phyloP scores from a whole-genome alignment of 495 filamentous ascomycete species.

The Astrothelium subdiscretum region DNA sequence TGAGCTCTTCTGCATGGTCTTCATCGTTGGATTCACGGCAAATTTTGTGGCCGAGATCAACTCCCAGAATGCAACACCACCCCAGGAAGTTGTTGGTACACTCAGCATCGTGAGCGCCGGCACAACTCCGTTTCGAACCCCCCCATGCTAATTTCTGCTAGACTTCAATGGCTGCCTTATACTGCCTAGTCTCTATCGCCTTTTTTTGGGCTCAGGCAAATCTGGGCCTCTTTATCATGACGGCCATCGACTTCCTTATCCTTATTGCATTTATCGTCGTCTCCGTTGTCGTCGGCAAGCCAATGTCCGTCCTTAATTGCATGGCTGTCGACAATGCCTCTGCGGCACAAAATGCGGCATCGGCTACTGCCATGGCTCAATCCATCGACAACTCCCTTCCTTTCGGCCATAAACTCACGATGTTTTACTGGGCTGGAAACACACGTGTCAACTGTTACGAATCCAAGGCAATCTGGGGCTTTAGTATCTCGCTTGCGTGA shows the following conservation, averaged over 20 bases:
- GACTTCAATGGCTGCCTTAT: conserved; percentile 66
- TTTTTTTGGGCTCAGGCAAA: conserved; percentile 62
- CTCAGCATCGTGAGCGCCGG: conserved; percentile 59
- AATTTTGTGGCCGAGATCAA: conserved; percentile 77
- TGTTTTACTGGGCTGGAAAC: conserved; percentile 49
- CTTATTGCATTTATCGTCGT: conserved; percentile 63
- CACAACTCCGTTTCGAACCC: background rate
- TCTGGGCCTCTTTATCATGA: conserved; percentile 58
- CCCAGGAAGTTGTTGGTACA: conserved; percentile 63
- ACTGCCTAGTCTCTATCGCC: conserved; percentile 60
- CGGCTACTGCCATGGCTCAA: conserved; percentile 30
- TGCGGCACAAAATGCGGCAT: conserved; percentile 19
- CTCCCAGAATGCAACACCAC: conserved; percentile 46
- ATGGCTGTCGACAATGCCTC: conserved; percentile 35
- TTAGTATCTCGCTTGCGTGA: conserved; percentile 69
- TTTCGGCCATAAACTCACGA: conserved; percentile 33
- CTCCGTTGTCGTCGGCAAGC: conserved; percentile 63
- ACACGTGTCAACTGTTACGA: conserved; percentile 66
- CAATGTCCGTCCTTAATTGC: conserved; percentile 69
- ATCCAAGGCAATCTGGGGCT: conserved; percentile 82
- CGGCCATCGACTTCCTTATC: conserved; percentile 51
- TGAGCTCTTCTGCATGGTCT: conserved; percentile 60
- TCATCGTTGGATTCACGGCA: conserved; percentile 67
- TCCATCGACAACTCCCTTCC: conserved; percentile 30
- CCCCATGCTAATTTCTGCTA: conserved; percentile 22